Base-by-base conservation (phyloP, 2,329 filamentous ascomycete species). In the Hypoxylon sp. region DNA sequence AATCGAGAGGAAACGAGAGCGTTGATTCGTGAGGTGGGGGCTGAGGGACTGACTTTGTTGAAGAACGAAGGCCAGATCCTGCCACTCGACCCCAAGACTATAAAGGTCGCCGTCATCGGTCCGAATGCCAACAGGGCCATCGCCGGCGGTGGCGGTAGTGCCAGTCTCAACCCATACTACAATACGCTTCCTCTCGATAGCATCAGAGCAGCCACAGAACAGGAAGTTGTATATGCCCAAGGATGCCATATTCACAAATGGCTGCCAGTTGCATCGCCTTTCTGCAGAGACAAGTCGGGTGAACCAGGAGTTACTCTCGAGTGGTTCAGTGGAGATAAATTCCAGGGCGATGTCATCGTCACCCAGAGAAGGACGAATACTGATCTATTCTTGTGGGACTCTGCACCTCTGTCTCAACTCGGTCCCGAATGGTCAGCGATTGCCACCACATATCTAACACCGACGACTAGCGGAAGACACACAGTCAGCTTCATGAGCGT, bases 371-470 rank as follows among this genome's bases (percentile, higher is more conserved):
- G 90, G 68, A 84, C 81, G 6, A 90, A 90, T 73, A 91, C 89
- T 0, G 89, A 92, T 74, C 83, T 92, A 0, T 91, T 90, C 82
- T 82, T 92, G 1, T 92, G 90, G 89, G 90, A 92, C 72, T 91
- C 90, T 2, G 89, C 88, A 0, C 90, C 90, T 5, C 77, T 86
- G 14, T 82, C 83, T 22, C 82, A 89, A 66, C 84, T 90, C 13
- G 86, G 89, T 0, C 87, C 87, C 0, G 85, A 88, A 59, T 91
- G 88, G 84, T 91, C 89, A 1, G 90, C 89, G 57, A 80, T 88
- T 51, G 88, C 87, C 24, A 91, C 86, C 54, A 89, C 88, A 0
- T 84, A 82, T 35, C 79, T 92, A 22, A 90, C 86, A 0, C 84
- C 90, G 0, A 86, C 83, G 24, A 84, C 85, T 0, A 87, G 84